Conservation (phyloP, 495 filamentous ascomycete genomes). For the Bacidia rubella region DNA sequence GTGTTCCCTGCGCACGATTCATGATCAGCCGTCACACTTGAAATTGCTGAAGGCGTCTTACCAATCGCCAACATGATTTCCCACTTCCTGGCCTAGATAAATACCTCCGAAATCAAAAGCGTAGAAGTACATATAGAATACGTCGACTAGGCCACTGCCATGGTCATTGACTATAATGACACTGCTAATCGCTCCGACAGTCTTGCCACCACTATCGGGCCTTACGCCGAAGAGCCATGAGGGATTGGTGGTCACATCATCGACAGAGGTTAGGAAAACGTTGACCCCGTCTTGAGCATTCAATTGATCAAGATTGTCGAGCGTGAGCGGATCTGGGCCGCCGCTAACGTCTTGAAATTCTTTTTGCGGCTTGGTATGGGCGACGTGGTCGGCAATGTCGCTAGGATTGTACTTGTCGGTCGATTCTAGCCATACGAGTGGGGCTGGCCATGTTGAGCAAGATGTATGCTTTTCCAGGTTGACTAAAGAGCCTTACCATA, state of each 20-base stretch:
- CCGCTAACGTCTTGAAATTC: conserved; percentile 35
- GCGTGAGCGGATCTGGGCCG: conserved; percentile 33
- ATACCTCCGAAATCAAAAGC: conserved; percentile 42
- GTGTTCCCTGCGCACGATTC: conserved; percentile 34
- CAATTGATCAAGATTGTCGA: conserved; percentile 41
- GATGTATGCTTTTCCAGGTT: background rate
- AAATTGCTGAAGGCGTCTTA: conserved; percentile 13
- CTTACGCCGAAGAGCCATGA: conserved; percentile 39
- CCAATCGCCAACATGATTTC: conserved; percentile 42
- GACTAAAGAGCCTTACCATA: conserved; percentile 14
- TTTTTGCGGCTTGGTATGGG: conserved; percentile 39
- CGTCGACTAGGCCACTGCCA: conserved; percentile 41
- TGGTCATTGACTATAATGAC: conserved; percentile 45
- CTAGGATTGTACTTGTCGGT: conserved; percentile 45
- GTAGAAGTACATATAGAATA: conserved; percentile 60
- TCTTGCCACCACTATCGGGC: conserved; percentile 36
- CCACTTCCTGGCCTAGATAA: conserved; percentile 38
- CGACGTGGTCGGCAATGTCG: conserved; percentile 42
- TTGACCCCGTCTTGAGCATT: conserved; percentile 34
- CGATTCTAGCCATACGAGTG: conserved; percentile 42
- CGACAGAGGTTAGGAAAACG: conserved; percentile 46
- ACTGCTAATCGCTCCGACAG: conserved; percentile 30
- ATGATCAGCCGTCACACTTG: conserved; percentile 5
- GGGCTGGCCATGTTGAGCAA: conserved; percentile 21
- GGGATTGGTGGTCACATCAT: conserved; percentile 37